A percentile compares a stretch with the other conserved stretches of the same genome.
These are phyloP conservation scores for Mortierella hygrophila DNA, from an alignment of 192 early-diverging fungal species.

Conservation along the genomic window DNA sequence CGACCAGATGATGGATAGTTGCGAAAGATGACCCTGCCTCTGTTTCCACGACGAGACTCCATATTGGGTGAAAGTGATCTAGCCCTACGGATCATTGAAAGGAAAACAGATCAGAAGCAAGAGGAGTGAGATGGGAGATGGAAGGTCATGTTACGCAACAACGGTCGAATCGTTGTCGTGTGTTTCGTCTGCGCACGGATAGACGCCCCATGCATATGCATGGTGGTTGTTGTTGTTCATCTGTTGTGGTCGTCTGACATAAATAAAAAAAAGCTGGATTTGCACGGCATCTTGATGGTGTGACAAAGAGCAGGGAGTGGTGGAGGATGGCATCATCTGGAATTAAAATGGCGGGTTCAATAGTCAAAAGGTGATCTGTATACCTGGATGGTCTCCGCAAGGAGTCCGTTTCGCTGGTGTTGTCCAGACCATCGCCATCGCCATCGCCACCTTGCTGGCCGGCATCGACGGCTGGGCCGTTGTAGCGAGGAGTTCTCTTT, in stretches of 20 bases:
- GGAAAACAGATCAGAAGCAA: not conserved
- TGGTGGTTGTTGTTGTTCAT: not conserved
- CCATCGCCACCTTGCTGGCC: not conserved
- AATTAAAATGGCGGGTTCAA: slow-evolving; percentile 1
- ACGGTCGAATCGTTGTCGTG: not conserved
- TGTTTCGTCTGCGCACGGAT: not conserved
- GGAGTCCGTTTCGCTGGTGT: slow-evolving; percentile 3
- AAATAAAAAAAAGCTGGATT: not conserved
- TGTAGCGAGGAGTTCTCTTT: slow-evolving; percentile 28
- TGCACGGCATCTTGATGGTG: not conserved
- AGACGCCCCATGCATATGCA: not conserved
- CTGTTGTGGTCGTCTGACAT: not conserved
- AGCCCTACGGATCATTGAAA: slow-evolving; percentile 20
- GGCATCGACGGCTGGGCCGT: slow-evolving; percentile 4
- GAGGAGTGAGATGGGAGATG: not conserved
- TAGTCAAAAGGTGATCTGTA: not conserved
- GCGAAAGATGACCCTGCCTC: slow-evolving; percentile 30
- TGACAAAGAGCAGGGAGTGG: not conserved
- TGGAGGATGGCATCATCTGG: slow-evolving; percentile 16
- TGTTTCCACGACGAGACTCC: slow-evolving; percentile 28
- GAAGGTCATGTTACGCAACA: not conserved
- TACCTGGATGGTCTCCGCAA: slow-evolving; percentile 44
- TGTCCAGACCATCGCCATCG: not conserved
- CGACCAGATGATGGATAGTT: slow-evolving; percentile 8
- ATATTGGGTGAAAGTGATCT: slow-evolving; percentile 45